Evolutionary conservation across 805 yeast species (phyloP).

Genomic region (Starmera caribaea): DNA sequence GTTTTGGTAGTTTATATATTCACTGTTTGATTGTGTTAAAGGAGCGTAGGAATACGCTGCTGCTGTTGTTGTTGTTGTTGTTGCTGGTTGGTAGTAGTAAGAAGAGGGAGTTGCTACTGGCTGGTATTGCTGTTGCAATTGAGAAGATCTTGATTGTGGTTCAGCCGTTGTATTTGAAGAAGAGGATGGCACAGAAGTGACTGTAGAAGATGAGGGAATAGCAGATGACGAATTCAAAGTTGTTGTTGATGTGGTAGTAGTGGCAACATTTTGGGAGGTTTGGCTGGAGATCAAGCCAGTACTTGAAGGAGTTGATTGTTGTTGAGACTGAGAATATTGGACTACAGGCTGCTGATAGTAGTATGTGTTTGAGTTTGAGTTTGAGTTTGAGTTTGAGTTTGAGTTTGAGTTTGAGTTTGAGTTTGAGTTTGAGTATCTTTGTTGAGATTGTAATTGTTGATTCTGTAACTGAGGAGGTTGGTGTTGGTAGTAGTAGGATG

Average conservation of each 20-base stretch:
- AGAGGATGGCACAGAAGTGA: not conserved
- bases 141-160: not conserved
- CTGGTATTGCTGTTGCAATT: conserved; percentile 1
- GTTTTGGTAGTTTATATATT: conserved; percentile 8
- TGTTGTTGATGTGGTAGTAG: not conserved
- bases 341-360: not conserved
- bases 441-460: not conserved
- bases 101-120: not conserved
- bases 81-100: not conserved
- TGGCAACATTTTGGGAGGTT: not conserved
- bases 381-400: not conserved
- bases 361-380: not conserved
- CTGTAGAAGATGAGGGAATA: not conserved
- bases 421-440: not conserved
- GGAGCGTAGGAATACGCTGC: conserved; percentile 4
- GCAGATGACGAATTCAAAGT: conserved; percentile 2
- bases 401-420: not conserved
- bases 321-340: too few relatives aligned
- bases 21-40: conserved; percentile 2
- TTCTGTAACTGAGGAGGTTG: too few relatives aligned
- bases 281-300: too few relatives aligned
- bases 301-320: too few relatives aligned
- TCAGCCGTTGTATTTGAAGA: too few relatives aligned
- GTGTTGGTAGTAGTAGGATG: too few relatives aligned
- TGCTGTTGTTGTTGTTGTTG: conserved; percentile 4